A percentile compares a stretch with the other conserved stretches of the same genome.
These are phyloP conservation scores for Sphaerobolus stellatus DNA, from an alignment of 1,284 basidiomycete genomes.

Conservation along the genomic window DNA sequence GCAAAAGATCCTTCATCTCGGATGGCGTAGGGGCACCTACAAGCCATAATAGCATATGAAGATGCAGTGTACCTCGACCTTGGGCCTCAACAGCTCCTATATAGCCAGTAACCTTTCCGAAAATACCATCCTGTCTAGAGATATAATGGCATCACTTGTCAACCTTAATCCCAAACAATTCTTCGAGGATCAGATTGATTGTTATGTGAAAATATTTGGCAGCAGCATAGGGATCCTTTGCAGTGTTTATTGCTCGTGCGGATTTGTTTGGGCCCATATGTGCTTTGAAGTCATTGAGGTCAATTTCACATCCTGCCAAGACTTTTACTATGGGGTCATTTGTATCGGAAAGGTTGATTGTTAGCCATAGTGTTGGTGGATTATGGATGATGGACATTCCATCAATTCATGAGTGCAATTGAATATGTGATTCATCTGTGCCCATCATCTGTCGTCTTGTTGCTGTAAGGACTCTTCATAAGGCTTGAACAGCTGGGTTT, in stretches of 20 bases:
- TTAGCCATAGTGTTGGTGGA: constrained; percentile 25
- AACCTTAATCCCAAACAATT: constrained; percentile 35
- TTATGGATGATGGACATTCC: background rate
- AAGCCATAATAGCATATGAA: constrained; percentile 32
- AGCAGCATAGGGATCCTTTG: constrained; percentile 37
- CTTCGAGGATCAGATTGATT: constrained; percentile 31
- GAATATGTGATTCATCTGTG: background rate
- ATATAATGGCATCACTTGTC: no score
- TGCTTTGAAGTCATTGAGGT: constrained; percentile 34
- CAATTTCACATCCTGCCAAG: constrained; percentile 37
- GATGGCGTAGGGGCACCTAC: constrained; percentile 25
- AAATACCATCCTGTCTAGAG: constrained; percentile 19
- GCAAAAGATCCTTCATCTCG: constrained; percentile 27
- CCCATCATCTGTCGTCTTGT: background rate
- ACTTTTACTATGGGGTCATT: constrained; percentile 37
- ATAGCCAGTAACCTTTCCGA: constrained; percentile 27
- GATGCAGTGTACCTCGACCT: constrained; percentile 28
- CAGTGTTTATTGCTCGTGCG: constrained; percentile 31
- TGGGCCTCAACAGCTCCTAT: constrained; percentile 31
- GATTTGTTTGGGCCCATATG: constrained; percentile 27
- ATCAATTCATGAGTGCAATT: background rate
- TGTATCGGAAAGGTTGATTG: constrained; percentile 31
- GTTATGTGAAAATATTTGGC: constrained; percentile 41
- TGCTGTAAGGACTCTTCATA: background rate
- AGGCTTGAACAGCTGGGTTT: background rate